A percentile compares a stretch with the other conserved stretches of the same genome.
Conservation (phyloP, 768 basidiomycete genomes). For the Rhodosporidiobolus odoratus region DNA sequence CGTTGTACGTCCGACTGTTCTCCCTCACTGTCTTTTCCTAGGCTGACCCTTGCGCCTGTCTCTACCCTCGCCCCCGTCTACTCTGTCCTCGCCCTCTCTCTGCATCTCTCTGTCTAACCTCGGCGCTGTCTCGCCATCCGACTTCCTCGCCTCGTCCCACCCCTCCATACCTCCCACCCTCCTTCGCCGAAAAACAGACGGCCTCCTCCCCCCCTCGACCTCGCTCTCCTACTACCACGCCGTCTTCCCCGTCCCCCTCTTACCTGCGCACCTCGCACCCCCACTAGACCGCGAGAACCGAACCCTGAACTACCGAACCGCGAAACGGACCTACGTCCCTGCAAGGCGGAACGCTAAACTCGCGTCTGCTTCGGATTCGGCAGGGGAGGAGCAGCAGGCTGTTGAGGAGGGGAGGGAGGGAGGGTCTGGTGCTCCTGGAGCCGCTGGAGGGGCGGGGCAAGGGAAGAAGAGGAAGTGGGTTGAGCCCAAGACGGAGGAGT, state of each 20-base stretch:
- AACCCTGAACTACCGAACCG: not conserved
- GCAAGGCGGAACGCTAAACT: not conserved
- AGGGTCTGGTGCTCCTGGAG: not conserved
- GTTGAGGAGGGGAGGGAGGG: not conserved
- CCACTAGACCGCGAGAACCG: conserved; percentile 25
- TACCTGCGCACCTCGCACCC: conserved; percentile 26
- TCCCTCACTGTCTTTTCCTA: not conserved
- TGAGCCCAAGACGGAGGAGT: conserved; percentile 34
- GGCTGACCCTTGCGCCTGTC: too few species aligned
- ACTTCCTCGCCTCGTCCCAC: not conserved
- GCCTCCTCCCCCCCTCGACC: conserved; percentile 24
- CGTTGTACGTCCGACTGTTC: conserved; percentile 18
- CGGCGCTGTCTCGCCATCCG: not conserved
- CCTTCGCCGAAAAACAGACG: conserved; percentile 11
- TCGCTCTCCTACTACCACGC: conserved; percentile 38
- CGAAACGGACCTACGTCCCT: conserved; percentile 18
- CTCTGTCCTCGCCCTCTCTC: too few species aligned
- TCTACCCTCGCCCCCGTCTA: too few species aligned
- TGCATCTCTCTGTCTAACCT: too few species aligned
- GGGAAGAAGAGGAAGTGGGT: conserved; percentile 21
- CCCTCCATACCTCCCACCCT: not conserved
- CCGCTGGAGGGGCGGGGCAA: not conserved
- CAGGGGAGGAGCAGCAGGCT: not conserved
- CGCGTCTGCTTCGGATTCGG: not conserved
- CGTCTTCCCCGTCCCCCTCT: conserved; percentile 34